These are phyloP conservation scores for Arabis hirsuta DNA, from an alignment of 345 rosid genomes.

Conservation along the genomic window DNA sequence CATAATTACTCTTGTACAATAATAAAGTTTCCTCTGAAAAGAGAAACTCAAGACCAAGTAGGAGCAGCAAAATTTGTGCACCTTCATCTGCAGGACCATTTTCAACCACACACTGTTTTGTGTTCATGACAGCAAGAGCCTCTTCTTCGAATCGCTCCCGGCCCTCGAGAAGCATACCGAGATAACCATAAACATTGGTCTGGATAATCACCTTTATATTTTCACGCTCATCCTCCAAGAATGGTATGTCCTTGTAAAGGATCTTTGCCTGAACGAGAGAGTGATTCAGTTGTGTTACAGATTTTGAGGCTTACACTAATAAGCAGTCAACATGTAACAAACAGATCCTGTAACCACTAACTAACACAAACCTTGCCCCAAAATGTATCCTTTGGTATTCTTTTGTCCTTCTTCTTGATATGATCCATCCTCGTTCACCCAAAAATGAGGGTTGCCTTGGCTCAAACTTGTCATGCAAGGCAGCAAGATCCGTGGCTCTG, in stretches of 20 bases:
- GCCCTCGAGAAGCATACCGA: constrained; percentile 95
- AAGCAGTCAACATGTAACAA: not conserved
- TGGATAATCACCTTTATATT: constrained; percentile 80
- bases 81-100: constrained; percentile 48
- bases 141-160: constrained; percentile 97
- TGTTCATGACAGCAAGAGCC: constrained; percentile 53
- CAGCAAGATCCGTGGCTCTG: constrained; percentile 77
- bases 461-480: constrained; percentile 81
- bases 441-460: constrained; percentile 96
- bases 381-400: constrained; percentile 94
- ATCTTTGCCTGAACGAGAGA: constrained; percentile 79
- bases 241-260: constrained; percentile 85
- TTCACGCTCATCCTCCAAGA: constrained; percentile 85
- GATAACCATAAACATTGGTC: constrained; percentile 85
- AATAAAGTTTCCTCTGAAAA: not conserved
- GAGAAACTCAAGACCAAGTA: constrained; percentile 3
- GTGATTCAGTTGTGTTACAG: constrained; percentile 1
- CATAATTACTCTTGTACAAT: not conserved
- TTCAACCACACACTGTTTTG: constrained; percentile 42
- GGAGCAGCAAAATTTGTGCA: constrained; percentile 12
- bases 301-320: not conserved
- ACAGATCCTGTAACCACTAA: not conserved
- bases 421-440: constrained; percentile 99
- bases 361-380: constrained; percentile 84
- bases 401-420: constrained; percentile 99